Evolutionary conservation across 441 rosid genomes (phyloP).

Genomic region (Croton setiger): DNA sequence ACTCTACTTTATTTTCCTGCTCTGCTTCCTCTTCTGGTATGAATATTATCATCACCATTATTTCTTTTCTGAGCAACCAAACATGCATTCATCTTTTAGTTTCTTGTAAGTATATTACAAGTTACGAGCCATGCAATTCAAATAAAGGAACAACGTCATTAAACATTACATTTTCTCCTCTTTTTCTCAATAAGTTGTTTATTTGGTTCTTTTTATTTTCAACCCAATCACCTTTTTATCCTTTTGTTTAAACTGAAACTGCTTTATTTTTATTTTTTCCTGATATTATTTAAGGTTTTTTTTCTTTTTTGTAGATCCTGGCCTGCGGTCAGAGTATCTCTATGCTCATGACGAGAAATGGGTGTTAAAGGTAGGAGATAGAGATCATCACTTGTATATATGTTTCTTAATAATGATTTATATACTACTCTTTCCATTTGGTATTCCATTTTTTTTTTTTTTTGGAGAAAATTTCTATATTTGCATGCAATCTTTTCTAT

Average conservation of each 20-base stretch:
- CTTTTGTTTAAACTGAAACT: too few species aligned
- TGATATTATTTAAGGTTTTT: neutral
- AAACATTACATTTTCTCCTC: too few species aligned
- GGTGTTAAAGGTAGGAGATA: neutral
- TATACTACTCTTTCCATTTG: neutral
- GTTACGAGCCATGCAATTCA: too few species aligned
- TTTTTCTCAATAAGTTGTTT: too few species aligned
- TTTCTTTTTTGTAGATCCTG: neutral
- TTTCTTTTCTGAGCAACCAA: neutral
- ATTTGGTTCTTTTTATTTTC: too few species aligned
- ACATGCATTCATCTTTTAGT: too few species aligned
- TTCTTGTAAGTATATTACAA: too few species aligned
- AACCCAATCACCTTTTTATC: too few species aligned
- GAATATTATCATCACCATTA: neutral
- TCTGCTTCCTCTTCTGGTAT: neutral
- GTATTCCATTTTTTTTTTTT: neutral
- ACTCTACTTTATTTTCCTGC: neutral
- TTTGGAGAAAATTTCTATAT: too few species aligned
- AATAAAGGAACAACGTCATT: too few species aligned
- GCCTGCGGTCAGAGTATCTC: neutral
- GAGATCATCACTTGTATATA: too few species aligned
- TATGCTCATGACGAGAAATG: neutral
- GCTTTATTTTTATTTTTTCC: neutral
- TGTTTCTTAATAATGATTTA: neutral
- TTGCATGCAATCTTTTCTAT: too few species aligned